These are phyloP conservation scores for Earliella scabrosa DNA, from an alignment of 1,284 basidiomycete genomes.

Conservation along the genomic window DNA sequence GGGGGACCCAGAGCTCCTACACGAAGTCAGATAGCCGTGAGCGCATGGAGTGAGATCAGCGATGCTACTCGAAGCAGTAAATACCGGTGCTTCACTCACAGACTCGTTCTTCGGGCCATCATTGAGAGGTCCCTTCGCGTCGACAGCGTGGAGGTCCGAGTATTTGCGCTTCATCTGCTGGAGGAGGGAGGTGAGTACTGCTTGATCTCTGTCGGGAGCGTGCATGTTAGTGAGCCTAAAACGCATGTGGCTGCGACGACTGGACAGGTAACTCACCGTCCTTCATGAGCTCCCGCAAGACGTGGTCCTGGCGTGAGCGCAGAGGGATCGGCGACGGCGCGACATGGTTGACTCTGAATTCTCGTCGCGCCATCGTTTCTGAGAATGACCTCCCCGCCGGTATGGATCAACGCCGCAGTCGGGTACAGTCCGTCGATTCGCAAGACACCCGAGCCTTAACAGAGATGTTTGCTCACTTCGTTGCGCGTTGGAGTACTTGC, in stretches of 20 bases:
- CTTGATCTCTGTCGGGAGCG: slow-evolving; percentile 39
- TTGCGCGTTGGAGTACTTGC: no score
- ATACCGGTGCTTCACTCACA: not conserved
- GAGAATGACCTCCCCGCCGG: no score
- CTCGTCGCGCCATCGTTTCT: no score
- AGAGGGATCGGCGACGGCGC: slow-evolving; percentile 48
- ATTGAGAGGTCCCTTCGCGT: not conserved
- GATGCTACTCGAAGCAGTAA: not conserved
- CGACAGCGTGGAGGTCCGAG: not conserved
- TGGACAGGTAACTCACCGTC: slow-evolving; percentile 34
- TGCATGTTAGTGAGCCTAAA: no score
- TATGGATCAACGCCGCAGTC: no score
- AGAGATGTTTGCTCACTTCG: no score
- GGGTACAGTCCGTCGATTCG: no score
- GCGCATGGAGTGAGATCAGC: not conserved
- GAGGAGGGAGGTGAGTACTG: slow-evolving; percentile 36
- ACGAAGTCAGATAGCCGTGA: slow-evolving; percentile 32
- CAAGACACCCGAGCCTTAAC: no score
- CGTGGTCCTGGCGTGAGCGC: slow-evolving; percentile 32
- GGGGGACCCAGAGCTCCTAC: slow-evolving; percentile 32
- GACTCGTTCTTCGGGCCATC: not conserved
- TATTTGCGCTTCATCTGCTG: not conserved
- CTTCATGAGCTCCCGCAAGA: slow-evolving; percentile 40
- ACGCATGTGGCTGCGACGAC: no score
- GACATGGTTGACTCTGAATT: slow-evolving; percentile 35